Base-by-base conservation (phyloP, 2,329 filamentous ascomycete genomes). In the Geoglossum cookeanum region DNA sequence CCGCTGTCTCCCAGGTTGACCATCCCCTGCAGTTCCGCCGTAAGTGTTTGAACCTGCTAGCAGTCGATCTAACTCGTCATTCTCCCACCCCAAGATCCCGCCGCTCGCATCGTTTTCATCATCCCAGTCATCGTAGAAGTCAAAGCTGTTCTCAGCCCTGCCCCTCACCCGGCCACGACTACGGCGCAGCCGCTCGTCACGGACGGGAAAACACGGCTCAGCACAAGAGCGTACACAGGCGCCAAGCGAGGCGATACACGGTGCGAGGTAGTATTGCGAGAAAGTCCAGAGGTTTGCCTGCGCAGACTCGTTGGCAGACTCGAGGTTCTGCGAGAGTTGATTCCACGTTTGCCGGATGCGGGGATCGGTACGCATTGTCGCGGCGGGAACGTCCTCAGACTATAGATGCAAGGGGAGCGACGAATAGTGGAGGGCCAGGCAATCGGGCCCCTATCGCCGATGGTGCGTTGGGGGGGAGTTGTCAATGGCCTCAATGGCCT, bases 101-200 rank as follows among this genome's bases (percentile, higher is more conserved):
- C 81, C 77, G 37, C 73, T 74, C 55, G 78, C 77, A 33, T 81
- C 78, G 57, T 80, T 77, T 51, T 78, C 75, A 60, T 95, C 53
- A 13, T 58, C 88, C 91, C 91, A 97, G 69, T 96, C 91, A 69
- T 96, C 91, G 72, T 97, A 97, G 68, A 97, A 97, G 69, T 96
- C 91, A 67, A 97, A 97, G 65, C 80, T 90, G 64, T 85, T 80
- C 70, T 96, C 90, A 32, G 89, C 85, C 55, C 81, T 70, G 1
- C 79, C 80, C 49, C 49, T 53, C 60, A 74, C 68, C 58, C 75
- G 70, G 64, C 57, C 35, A 27, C 88, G 81, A 60, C 83, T 75
- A 58, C 87, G 80, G 33, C 86, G 81, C 54, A 81, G 73, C 59
- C 85, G 81, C 66, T 91, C 86, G 63, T 90, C 85, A 57, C 80